Conservation (phyloP, 176 grass and related monocot genomes). For the Ananas comosus region DNA sequence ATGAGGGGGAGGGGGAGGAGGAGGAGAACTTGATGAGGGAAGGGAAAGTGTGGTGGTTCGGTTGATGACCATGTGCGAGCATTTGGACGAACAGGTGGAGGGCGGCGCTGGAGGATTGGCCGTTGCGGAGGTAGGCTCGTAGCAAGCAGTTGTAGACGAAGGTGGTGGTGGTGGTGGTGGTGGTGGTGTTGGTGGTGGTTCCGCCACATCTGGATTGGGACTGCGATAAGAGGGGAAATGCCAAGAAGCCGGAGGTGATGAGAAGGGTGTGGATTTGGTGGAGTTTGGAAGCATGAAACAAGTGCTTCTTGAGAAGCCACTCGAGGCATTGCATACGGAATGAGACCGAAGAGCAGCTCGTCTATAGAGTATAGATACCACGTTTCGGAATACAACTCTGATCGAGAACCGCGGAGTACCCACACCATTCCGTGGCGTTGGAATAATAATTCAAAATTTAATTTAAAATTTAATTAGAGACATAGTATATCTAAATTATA, state of each 20-base stretch:
- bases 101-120: constrained; percentile 9
- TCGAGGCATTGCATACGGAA: constrained; percentile 24
- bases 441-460: too few relatives aligned
- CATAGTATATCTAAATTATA: too few relatives aligned
- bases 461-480: too few relatives aligned
- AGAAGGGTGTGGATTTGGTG: constrained; percentile 66
- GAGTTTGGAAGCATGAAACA: constrained; percentile 25
- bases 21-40: constrained; percentile 32
- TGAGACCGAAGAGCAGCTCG: too few relatives aligned
- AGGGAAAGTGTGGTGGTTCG: constrained; percentile 67
- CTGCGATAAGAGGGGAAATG: constrained; percentile 18
- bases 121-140: constrained; percentile 32
- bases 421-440: too few relatives aligned
- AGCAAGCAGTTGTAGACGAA: constrained; percentile 74
- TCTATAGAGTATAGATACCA: too few relatives aligned
- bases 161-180: constrained; percentile 8
- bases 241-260: constrained; percentile 18
- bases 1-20: constrained; percentile 10
- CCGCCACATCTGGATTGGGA: background rate
- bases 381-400: too few relatives aligned
- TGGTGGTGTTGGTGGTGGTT: too few relatives aligned
- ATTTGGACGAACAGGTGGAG: constrained; percentile 53
- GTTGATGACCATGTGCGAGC: constrained; percentile 35
- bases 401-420: too few relatives aligned
- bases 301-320: constrained; percentile 31